phyloP scores from a whole-genome alignment of 2,329 filamentous ascomycete genomes.

The Ilyonectria destructans region DNA sequence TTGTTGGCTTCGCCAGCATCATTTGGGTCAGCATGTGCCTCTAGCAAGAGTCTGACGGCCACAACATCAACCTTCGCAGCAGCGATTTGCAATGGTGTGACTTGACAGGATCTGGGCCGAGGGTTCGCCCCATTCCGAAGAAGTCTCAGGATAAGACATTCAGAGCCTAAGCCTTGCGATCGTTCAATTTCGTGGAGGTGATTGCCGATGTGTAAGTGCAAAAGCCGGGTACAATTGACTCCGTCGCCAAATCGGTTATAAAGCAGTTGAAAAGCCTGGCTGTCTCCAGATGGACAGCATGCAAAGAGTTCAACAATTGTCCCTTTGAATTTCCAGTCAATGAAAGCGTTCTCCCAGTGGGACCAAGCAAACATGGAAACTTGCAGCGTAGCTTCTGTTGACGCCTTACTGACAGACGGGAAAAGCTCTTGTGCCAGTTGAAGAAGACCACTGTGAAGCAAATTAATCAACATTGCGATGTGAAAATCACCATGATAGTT shows the following conservation, averaged over 20 bases:
- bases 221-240: background rate
- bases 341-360: background rate
- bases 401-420: background rate
- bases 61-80: background rate
- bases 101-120: conserved; percentile 14
- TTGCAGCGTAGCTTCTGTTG: background rate
- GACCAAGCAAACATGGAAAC: background rate
- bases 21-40: conserved; percentile 4
- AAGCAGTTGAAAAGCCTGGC: background rate
- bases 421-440: background rate
- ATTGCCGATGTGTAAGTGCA: background rate
- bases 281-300: too few relatives aligned
- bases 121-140: background rate
- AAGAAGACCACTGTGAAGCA: background rate
- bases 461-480: background rate
- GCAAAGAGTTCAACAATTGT: conserved; percentile 1
- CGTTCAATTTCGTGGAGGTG: background rate
- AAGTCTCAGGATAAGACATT: background rate
- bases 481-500: background rate
- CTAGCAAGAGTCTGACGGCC: background rate
- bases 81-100: conserved; percentile 18
- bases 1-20: background rate
- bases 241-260: background rate
- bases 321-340: background rate
- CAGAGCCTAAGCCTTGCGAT: background rate